Conservation (phyloP, 208 protist species). For the Trypanosoma congolense region DNA sequence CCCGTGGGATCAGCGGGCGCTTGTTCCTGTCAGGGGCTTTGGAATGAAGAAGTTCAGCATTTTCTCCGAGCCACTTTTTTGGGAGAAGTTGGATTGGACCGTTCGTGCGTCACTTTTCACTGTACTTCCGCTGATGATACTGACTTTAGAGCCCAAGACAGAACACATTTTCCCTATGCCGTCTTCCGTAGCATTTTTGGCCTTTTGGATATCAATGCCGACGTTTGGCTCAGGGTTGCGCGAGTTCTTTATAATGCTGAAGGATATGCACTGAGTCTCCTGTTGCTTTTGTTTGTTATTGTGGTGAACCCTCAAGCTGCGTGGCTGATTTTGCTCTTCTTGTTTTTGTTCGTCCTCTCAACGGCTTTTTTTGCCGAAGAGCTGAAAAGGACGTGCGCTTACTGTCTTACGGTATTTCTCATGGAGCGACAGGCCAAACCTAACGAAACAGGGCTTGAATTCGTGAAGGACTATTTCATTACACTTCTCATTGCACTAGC, state of each 20-base stretch:
- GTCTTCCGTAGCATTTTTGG: slow-evolving; percentile 72
- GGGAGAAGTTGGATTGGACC: slow-evolving; percentile 88
- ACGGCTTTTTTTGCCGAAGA: slow-evolving; percentile 80
- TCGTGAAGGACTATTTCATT: slow-evolving; percentile 71
- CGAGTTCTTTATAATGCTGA: slow-evolving; percentile 72
- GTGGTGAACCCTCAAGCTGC: slow-evolving; percentile 36
- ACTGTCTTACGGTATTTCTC: slow-evolving; percentile 69
- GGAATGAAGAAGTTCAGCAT: slow-evolving; percentile 76
- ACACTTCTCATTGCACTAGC: slow-evolving; percentile 61
- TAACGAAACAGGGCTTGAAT: slow-evolving; percentile 44
- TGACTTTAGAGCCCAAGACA: slow-evolving; percentile 75
- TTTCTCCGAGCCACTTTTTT: slow-evolving; percentile 79
- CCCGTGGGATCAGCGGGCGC: slow-evolving; percentile 80
- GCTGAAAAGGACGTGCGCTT: slow-evolving; percentile 87
- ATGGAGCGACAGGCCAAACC: slow-evolving; percentile 73
- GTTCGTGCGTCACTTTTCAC: slow-evolving; percentile 79
- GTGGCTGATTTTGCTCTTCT: slow-evolving; percentile 67
- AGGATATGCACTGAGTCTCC: slow-evolving; percentile 69
- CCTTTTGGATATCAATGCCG: slow-evolving; percentile 87
- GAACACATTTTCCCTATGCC: slow-evolving; percentile 61
- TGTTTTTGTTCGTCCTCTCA: slow-evolving; percentile 76
- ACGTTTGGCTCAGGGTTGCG: slow-evolving; percentile 82
- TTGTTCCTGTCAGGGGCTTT: slow-evolving; percentile 76
- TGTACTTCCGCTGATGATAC: slow-evolving; percentile 83
- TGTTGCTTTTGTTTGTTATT: slow-evolving; percentile 67